These are phyloP conservation scores for Magnusiomyces sp. DNA, from an alignment of 1,139 yeast genomes.

Conservation along the genomic window DNA sequence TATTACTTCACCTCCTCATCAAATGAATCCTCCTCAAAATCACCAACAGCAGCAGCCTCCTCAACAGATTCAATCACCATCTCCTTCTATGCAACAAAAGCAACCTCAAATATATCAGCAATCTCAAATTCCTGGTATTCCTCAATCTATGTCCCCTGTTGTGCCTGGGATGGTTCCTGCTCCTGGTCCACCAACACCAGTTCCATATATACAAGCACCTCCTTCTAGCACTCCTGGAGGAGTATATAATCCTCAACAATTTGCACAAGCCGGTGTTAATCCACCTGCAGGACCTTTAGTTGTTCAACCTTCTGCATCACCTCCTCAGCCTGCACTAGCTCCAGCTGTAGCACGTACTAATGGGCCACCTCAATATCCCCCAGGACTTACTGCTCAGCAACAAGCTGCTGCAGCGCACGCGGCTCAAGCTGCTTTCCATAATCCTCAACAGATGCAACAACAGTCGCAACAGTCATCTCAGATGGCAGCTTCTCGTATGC, in stretches of 20 bases:
- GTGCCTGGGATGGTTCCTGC: conserved; percentile 1
- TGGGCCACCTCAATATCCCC: neutral
- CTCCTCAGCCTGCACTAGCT: neutral
- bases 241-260: conserved; percentile 6
- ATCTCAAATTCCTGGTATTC: neutral
- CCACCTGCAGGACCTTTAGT: conserved; percentile 1
- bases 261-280: conserved; percentile 2
- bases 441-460: conserved; percentile 7
- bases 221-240: conserved; percentile 6
- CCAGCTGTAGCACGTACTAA: neutral
- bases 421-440: neutral
- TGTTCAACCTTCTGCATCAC: conserved; percentile 2
- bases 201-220: conserved; percentile 7
- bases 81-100: neutral
- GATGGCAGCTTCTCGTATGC: neutral
- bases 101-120: neutral
- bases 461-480: conserved; percentile 7
- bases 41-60: neutral
- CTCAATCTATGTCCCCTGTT: conserved; percentile 2
- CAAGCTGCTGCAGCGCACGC: neutral
- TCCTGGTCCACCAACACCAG: neutral
- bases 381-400: conserved; percentile 2
- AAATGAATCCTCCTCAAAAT: no score
- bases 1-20: neutral
- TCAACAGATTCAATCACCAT: neutral